These are phyloP conservation scores for Aspergillus affinis DNA, from an alignment of 495 filamentous ascomycete genomes.

Conservation along the genomic window DNA sequence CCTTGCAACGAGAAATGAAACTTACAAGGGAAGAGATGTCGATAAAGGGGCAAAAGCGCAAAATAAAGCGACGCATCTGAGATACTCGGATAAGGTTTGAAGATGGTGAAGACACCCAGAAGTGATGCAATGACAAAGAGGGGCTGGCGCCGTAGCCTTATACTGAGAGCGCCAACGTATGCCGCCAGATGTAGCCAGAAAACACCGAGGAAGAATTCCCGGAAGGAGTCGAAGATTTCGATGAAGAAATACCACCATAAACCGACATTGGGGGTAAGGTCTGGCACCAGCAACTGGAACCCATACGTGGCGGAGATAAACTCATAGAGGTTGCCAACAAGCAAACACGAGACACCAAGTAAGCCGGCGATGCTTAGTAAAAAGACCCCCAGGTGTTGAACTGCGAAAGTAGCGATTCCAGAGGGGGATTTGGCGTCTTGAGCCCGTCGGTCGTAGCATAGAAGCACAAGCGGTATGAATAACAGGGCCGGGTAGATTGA, in stretches of 20 bases:
- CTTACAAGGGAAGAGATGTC: conserved; percentile 88
- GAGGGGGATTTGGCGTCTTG: conserved; percentile 19
- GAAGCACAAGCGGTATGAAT: conserved; percentile 75
- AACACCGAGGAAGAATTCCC: conserved; percentile 93
- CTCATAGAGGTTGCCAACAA: conserved; percentile 78
- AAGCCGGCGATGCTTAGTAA: conserved; percentile 52
- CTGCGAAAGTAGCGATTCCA: conserved; percentile 46
- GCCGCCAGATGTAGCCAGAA: conserved; percentile 94
- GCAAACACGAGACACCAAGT: conserved; percentile 67
- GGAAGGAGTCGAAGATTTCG: conserved; percentile 98
- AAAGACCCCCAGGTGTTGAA: conserved; percentile 48
- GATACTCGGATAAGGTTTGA: conserved; percentile 94
- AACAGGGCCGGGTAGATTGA: conserved; percentile 89
- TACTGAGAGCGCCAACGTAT: conserved; percentile 80
- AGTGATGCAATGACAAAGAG: conserved; percentile 80
- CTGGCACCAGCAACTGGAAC: conserved; percentile 84
- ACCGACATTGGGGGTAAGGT: conserved; percentile 91
- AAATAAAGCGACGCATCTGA: conserved; percentile 83
- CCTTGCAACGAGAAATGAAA: conserved; percentile 11
- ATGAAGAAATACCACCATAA: conserved; percentile 99
- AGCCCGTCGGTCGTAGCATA: conserved; percentile 71
- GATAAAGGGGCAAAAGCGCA: conserved; percentile 79
- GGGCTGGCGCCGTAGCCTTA: conserved; percentile 79
- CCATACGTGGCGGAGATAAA: conserved; percentile 90
- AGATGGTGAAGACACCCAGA: conserved; percentile 84